phyloP scores from a whole-genome alignment of 768 basidiomycete species.

The Kwoniella sp. region DNA sequence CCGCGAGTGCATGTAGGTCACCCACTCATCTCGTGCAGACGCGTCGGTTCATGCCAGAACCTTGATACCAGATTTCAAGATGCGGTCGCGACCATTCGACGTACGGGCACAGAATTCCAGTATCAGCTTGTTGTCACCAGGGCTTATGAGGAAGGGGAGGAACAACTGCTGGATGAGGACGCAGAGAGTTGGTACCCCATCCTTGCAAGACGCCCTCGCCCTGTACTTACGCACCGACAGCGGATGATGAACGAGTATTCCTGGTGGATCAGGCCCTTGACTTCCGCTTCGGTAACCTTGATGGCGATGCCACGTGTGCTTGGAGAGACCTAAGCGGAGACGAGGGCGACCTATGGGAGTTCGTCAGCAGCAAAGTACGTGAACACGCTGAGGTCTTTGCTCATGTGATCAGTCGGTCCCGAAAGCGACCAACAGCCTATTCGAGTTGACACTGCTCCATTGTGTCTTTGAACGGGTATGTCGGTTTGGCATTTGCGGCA shows the following conservation, averaged over 20 bases:
- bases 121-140: constrained; percentile 88
- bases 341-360: constrained; percentile 89
- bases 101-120: constrained; percentile 66
- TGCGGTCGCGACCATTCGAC: constrained; percentile 87
- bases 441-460: constrained; percentile 89
- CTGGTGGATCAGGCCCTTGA: constrained; percentile 85
- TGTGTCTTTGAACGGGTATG: constrained; percentile 78
- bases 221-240: constrained; percentile 54
- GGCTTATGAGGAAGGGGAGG: constrained; percentile 95
- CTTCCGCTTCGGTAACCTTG: constrained; percentile 68
- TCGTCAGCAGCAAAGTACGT: constrained; percentile 56
- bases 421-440: constrained; percentile 73
- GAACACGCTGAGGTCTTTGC: constrained; percentile 14
- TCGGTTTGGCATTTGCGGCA: too few relatives aligned
- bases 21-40: background rate
- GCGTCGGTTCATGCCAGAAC: background rate
- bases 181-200: constrained; percentile 55
- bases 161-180: constrained; percentile 88
- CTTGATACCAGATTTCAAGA: constrained; percentile 75
- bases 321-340: constrained; percentile 88
- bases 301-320: constrained; percentile 71
- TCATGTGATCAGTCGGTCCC: constrained; percentile 59
- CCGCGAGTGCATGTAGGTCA: constrained; percentile 90
- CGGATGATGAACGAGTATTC: constrained; percentile 89
- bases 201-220: constrained; percentile 10